Conservation (phyloP, 352 stramenopile genomes). For the Globisporangium ultimum region DNA sequence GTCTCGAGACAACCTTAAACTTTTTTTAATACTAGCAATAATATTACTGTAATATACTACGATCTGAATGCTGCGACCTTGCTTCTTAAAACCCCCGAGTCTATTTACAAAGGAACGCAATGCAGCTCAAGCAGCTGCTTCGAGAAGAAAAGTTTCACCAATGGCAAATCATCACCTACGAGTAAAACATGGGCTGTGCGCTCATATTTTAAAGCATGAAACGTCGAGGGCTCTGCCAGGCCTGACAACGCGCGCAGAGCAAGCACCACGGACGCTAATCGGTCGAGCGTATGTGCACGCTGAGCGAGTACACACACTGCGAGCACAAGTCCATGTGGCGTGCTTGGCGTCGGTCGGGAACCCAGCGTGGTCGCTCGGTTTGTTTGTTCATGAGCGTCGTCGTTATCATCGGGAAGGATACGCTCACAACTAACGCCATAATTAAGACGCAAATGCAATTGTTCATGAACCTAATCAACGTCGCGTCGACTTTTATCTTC, state of each 20-base stretch:
- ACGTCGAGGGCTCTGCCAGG: too few relatives aligned
- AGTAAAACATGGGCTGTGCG: too few relatives aligned
- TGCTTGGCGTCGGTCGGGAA: constrained; percentile 5
- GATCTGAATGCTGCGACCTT: too few relatives aligned
- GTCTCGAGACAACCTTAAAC: background rate
- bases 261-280: constrained; percentile 18
- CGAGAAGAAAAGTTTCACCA: too few relatives aligned
- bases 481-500: background rate
- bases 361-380: background rate
- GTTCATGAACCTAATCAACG: background rate
- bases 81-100: too few relatives aligned
- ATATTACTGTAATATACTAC: too few relatives aligned
- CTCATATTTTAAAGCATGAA: too few relatives aligned
- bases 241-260: too few relatives aligned
- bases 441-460: constrained; percentile 3
- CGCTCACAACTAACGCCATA: constrained; percentile 13
- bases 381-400: constrained; percentile 7
- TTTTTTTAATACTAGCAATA: background rate
- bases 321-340: constrained; percentile 4
- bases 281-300: constrained; percentile 18
- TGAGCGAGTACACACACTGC: constrained; percentile 20
- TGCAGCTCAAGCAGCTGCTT: too few relatives aligned
- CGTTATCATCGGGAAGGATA: background rate
- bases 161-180: too few relatives aligned
- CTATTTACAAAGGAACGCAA: too few relatives aligned